These are phyloP conservation scores for Anaeromyces robustus DNA, from an alignment of 192 early-diverging fungal genomes.

Conservation along the genomic window DNA sequence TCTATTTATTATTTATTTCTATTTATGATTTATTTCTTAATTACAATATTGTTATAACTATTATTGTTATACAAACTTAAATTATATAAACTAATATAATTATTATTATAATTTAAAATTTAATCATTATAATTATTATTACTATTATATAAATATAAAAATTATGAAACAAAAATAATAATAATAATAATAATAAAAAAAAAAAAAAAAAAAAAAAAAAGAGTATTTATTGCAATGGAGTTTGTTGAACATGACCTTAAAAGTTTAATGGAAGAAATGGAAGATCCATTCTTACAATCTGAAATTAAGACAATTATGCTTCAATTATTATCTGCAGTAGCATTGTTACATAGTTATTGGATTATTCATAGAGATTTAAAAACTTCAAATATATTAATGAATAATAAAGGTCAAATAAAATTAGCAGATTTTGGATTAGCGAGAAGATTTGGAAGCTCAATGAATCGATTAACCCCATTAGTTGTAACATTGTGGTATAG, in stretches of 20 bases:
- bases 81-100: too few species aligned
- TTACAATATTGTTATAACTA: too few species aligned
- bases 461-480: slow-evolving; percentile 42
- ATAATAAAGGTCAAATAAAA: slow-evolving; percentile 17
- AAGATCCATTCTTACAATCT: slow-evolving; percentile 58
- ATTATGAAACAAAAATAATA: too few species aligned
- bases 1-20: too few species aligned
- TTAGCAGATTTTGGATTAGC: slow-evolving; percentile 58
- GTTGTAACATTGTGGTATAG: slow-evolving; percentile 61
- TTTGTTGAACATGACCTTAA: slow-evolving; percentile 93
- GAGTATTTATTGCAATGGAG: slow-evolving; percentile 95
- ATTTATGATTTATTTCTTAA: too few species aligned
- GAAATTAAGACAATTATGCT: slow-evolving; percentile 68
- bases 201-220: slow-evolving; percentile 8
- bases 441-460: slow-evolving; percentile 40
- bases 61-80: too few species aligned
- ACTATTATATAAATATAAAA: too few species aligned
- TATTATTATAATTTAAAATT: too few species aligned
- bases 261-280: slow-evolving; percentile 73
- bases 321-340: slow-evolving; percentile 46
- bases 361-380: slow-evolving; percentile 56
- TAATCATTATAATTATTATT: too few species aligned
- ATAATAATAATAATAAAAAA: too few species aligned
- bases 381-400: slow-evolving; percentile 42
- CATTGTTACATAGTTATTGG: slow-evolving; percentile 48